Conservation (phyloP, 2,329 filamentous ascomycete genomes). For the Onygena corvina region DNA sequence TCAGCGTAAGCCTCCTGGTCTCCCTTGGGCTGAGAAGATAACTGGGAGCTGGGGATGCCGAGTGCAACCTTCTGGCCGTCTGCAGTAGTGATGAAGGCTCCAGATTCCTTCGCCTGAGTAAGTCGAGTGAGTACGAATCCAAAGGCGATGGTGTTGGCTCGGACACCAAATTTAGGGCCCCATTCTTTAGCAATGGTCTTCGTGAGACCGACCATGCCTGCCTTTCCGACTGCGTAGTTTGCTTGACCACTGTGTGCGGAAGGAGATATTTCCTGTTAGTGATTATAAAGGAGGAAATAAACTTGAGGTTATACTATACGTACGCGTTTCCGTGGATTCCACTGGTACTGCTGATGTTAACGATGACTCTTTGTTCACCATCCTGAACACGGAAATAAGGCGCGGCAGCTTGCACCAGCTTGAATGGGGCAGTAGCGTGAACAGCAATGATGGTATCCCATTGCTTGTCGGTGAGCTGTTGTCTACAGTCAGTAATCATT, state of each 20-base stretch:
- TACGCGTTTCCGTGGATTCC: slow-evolving; percentile 71
- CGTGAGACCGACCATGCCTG: slow-evolving; percentile 67
- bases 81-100: slow-evolving; percentile 63
- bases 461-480: slow-evolving; percentile 69
- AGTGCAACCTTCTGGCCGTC: slow-evolving; percentile 63
- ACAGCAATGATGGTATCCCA: slow-evolving; percentile 79
- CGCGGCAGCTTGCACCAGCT: slow-evolving; percentile 64
- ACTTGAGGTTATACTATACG: slow-evolving; percentile 12
- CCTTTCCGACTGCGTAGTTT: slow-evolving; percentile 79
- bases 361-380: slow-evolving; percentile 61
- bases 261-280: background rate
- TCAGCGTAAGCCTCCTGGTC: slow-evolving; percentile 43
- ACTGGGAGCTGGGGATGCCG: slow-evolving; percentile 57
- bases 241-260: slow-evolving; percentile 53
- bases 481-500: background rate
- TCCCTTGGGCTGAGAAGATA: slow-evolving; percentile 21
- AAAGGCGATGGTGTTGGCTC: slow-evolving; percentile 74
- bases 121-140: slow-evolving; percentile 69
- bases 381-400: slow-evolving; percentile 83
- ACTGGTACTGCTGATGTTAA: slow-evolving; percentile 74
- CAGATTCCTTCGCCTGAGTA: slow-evolving; percentile 73
- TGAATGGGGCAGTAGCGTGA: slow-evolving; percentile 77
- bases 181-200: slow-evolving; percentile 90
- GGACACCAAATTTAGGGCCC: slow-evolving; percentile 71
- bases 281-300: slow-evolving; percentile 5